phyloP scores from a whole-genome alignment of 2,329 filamentous ascomycete genomes.

The Nothophaeocryptopus gaeumannii region DNA sequence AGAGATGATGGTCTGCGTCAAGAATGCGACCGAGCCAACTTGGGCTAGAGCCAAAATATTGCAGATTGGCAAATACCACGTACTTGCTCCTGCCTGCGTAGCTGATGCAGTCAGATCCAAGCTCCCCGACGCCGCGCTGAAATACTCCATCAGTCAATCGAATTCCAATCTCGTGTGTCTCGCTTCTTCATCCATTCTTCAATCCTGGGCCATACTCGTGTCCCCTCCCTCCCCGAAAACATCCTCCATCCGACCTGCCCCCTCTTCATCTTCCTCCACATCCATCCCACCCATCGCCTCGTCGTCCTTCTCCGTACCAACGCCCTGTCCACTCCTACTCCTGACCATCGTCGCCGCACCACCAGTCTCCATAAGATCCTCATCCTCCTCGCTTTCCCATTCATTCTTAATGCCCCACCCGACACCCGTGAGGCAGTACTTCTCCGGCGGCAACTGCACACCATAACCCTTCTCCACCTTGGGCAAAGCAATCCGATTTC shows the following conservation, averaged over 20 bases:
- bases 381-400: slow-evolving; percentile 55
- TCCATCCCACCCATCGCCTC: slow-evolving; percentile 44
- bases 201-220: slow-evolving; percentile 35
- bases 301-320: slow-evolving; percentile 22
- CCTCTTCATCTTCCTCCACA: slow-evolving; percentile 39
- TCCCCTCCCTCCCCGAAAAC: slow-evolving; percentile 41
- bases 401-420: slow-evolving; percentile 58
- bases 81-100: no score
- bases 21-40: no score
- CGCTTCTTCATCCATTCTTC: slow-evolving; percentile 8
- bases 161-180: background rate
- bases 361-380: slow-evolving; percentile 48
- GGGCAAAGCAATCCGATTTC: slow-evolving; percentile 64
- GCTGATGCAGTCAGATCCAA: no score
- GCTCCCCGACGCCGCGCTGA: slow-evolving; percentile 10
- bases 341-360: slow-evolving; percentile 32
- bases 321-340: slow-evolving; percentile 24
- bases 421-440: slow-evolving; percentile 58
- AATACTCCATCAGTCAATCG: background rate
- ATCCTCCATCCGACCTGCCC: slow-evolving; percentile 41
- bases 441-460: slow-evolving; percentile 59
- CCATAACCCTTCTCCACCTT: slow-evolving; percentile 57
- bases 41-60: no score
- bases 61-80: no score
- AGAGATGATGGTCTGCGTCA: no score